These are phyloP conservation scores for Aspergillus uvarum DNA, from an alignment of 2,329 filamentous ascomycete genomes.

Conservation along the genomic window DNA sequence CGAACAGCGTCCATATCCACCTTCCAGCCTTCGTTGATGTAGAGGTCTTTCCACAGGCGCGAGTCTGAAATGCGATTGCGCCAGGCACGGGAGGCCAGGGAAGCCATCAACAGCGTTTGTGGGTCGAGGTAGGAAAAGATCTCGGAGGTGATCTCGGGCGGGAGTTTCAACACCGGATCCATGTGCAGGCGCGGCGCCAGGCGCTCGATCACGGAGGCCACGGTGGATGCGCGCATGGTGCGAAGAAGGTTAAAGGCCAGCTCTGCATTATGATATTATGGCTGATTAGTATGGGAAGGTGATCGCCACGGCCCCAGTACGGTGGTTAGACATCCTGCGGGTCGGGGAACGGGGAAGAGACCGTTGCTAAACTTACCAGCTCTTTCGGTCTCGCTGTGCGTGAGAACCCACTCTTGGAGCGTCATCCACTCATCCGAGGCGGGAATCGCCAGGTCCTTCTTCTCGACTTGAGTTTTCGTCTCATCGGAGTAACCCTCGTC, in stretches of 20 bases:
- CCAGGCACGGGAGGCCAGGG: slow-evolving; percentile 78
- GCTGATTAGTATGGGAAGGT: slow-evolving; percentile 16
- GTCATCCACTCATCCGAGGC: slow-evolving; percentile 41
- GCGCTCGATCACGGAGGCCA: slow-evolving; percentile 76
- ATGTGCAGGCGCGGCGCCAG: slow-evolving; percentile 84
- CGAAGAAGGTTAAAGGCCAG: slow-evolving; percentile 76
- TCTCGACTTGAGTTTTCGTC: slow-evolving; percentile 50
- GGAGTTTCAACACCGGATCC: slow-evolving; percentile 82
- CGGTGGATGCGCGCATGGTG: slow-evolving; percentile 74
- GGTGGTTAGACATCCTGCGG: slow-evolving; percentile 9
- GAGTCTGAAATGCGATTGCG: slow-evolving; percentile 77
- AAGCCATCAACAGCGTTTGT: slow-evolving; percentile 73
- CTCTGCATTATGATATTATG: slow-evolving; percentile 52
- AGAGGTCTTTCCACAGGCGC: slow-evolving; percentile 81
- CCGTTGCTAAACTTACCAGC: slow-evolving; percentile 48
- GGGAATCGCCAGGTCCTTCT: slow-evolving; percentile 38
- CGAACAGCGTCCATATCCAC: slow-evolving; percentile 65
- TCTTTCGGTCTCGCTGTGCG: slow-evolving; percentile 54
- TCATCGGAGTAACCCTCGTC: slow-evolving; percentile 90
- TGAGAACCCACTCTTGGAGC: slow-evolving; percentile 57
- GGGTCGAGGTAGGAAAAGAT: slow-evolving; percentile 85
- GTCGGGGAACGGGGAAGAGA: neutral
- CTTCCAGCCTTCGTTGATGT: slow-evolving; percentile 82
- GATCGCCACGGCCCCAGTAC: neutral
- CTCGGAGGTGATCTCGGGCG: slow-evolving; percentile 85